Evolutionary conservation across 805 yeast genomes (phyloP), one percentile per base, ranked within the genome.

Genomic region (Nakazawaea sp.): DNA sequence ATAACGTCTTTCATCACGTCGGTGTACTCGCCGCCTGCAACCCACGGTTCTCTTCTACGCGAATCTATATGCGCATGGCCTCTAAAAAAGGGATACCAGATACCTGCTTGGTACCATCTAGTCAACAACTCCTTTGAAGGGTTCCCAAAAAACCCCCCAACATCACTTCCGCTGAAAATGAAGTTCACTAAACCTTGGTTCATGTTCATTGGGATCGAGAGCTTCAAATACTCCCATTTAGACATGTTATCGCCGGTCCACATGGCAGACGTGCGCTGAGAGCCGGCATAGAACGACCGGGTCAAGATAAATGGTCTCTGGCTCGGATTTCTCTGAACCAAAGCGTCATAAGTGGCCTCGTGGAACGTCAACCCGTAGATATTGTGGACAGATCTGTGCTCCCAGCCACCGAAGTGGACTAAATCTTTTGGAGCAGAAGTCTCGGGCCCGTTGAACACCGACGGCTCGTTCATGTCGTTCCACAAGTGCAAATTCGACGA

Each of bases 381-480:
- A 51, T 92, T 92, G 59, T 92, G 98, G 9, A 90, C 69, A 4
- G 95, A 86, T 43, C 98, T 76, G 54, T 90, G 95, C 56, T 92
- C 97, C 76, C 80, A 79, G 13, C 77, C 72, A 3, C 87, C 95
- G 52, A 64, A 71, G 47, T 90, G 96, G 27, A 89, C 49, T 17
- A 72, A 60, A 56, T 88, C 95, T 48, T 82, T 82, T 24, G 94
- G 95, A 16, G 92, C 78, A 0, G 94, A 64, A 0, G 96, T 87
- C 56, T 92, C 98, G 1, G 97, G 95, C 2, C 97, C 98, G 47
- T 81, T 75, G 55, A 92, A 92, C 4, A 92, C 81, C 0, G 97
- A 86, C 1, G 97, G 97, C 60, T 92, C 99, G 59, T 84, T 86
- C 99, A 92, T 92, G 56, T 92, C 98, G 58, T 90, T 92, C 99